Conservation (phyloP, 2,329 filamentous ascomycete genomes). For the Aspergillus sclerotialis region DNA sequence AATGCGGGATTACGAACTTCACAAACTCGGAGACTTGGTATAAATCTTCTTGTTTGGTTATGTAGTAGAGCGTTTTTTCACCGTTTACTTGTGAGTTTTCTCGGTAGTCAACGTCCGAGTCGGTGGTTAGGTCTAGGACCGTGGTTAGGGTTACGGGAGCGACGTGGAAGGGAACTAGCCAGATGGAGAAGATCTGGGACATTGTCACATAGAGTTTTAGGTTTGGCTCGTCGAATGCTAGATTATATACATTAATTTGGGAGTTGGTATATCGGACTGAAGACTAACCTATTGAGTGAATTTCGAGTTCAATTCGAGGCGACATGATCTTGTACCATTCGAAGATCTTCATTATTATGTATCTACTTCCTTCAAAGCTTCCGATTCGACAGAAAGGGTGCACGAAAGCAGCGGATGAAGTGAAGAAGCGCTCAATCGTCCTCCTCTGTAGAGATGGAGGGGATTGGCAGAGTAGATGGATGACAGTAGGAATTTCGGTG, state of each 20-base stretch:
- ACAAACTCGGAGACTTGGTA: conserved; percentile 73
- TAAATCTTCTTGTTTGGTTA: conserved; percentile 69
- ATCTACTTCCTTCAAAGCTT: conserved; percentile 55
- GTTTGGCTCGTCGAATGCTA: conserved; percentile 61
- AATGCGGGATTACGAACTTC: conserved; percentile 60
- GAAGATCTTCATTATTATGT: conserved; percentile 63
- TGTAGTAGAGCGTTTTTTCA: conserved; percentile 55
- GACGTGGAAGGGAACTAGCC: conserved; percentile 68
- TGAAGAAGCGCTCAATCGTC: conserved; percentile 66
- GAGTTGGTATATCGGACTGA: too few relatives aligned
- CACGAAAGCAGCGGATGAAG: conserved; percentile 62
- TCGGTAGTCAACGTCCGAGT: conserved; percentile 30
- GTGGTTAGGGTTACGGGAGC: conserved; percentile 62
- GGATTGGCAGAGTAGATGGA: conserved; percentile 62
- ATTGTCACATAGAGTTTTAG: conserved; percentile 67
- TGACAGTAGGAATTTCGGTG: conserved; percentile 58
- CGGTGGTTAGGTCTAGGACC: conserved; percentile 55
- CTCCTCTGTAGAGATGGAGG: conserved; percentile 58
- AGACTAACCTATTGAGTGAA: conserved; percentile 54
- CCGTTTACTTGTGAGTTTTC: conserved; percentile 12
- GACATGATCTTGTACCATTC: conserved; percentile 80
- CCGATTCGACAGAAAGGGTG: conserved; percentile 71
- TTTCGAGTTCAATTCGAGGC: conserved; percentile 60
- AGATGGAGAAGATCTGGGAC: conserved; percentile 68
- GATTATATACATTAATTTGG: conserved; percentile 4